A percentile compares a stretch with the other conserved stretches of the same genome.
Evolutionary conservation across 2,329 filamentous ascomycete species (phyloP).

Genomic region (Fusarium sp.): DNA sequence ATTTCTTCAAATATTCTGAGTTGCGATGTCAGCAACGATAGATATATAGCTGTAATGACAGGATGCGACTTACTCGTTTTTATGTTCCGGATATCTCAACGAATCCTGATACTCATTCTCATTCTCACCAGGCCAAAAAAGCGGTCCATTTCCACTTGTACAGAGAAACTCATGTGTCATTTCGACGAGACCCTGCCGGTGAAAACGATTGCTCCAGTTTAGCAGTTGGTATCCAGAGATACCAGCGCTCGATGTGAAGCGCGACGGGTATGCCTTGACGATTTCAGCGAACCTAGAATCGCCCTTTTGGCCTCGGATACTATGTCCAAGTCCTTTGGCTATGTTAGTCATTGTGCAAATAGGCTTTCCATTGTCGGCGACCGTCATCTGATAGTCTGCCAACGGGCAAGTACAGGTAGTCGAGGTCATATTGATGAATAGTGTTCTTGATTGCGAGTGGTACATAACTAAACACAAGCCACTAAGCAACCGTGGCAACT

Average conservation of each 20-base stretch:
- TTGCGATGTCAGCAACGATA: neutral
- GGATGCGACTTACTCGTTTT: neutral
- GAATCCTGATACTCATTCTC: neutral
- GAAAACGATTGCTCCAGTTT: fast-evolving
- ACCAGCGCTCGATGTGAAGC: neutral
- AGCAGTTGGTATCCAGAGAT: neutral
- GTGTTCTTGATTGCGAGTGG: neutral
- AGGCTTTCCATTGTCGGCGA: neutral
- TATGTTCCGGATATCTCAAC: neutral
- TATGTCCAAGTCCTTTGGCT: neutral
- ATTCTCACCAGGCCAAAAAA: neutral
- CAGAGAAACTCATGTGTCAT: constrained; percentile 25
- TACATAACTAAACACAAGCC: neutral
- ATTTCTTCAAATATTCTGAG: constrained; percentile 9
- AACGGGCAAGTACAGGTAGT: constrained; percentile 5
- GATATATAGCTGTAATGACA: fast-evolving
- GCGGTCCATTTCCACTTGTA: neutral
- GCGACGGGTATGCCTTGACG: neutral
- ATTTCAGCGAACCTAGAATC: neutral
- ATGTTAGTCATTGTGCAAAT: neutral
- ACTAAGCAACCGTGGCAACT: neutral
- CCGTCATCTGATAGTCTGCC: neutral
- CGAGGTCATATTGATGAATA: neutral
- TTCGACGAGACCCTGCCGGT: neutral
- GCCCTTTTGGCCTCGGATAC: neutral